Conservation (phyloP, 257 asterid genomes). For the Capsicum baccatum region DNA sequence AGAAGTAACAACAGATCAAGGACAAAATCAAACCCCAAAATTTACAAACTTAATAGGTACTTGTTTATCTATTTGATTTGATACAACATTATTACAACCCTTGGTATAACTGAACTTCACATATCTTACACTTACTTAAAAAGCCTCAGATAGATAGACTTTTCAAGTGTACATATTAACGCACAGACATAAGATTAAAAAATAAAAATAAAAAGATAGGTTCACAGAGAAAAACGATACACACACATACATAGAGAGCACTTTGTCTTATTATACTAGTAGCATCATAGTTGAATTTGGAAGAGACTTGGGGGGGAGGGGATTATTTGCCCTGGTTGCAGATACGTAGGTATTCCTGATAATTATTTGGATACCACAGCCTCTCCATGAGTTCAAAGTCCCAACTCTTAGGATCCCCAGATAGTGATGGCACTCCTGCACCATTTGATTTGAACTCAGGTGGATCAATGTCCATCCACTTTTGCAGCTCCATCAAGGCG, state of each 20-base stretch:
- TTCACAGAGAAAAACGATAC: too few species aligned
- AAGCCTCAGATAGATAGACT: too few species aligned
- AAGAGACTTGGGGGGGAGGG: too few species aligned
- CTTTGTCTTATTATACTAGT: too few species aligned
- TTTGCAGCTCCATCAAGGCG: not conserved
- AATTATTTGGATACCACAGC: not conserved
- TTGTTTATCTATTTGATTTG: not conserved
- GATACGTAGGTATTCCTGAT: not conserved
- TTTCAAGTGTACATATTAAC: too few species aligned
- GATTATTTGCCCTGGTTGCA: not conserved
- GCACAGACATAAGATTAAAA: too few species aligned
- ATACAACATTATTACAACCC: not conserved
- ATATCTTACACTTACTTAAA: too few species aligned
- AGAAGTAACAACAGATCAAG: not conserved
- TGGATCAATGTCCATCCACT: not conserved
- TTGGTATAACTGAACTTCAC: too few species aligned
- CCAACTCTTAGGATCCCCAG: not conserved
- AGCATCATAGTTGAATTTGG: too few species aligned
- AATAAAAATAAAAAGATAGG: too few species aligned
- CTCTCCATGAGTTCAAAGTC: not conserved
- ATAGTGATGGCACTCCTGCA: not conserved
- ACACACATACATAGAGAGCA: too few species aligned
- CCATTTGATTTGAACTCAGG: not conserved
- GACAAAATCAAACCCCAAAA: not conserved
- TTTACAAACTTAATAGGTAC: not conserved